Evolutionary conservation across 148 eudicot species (phyloP).

Genomic region (Suaeda aralocaspica): DNA sequence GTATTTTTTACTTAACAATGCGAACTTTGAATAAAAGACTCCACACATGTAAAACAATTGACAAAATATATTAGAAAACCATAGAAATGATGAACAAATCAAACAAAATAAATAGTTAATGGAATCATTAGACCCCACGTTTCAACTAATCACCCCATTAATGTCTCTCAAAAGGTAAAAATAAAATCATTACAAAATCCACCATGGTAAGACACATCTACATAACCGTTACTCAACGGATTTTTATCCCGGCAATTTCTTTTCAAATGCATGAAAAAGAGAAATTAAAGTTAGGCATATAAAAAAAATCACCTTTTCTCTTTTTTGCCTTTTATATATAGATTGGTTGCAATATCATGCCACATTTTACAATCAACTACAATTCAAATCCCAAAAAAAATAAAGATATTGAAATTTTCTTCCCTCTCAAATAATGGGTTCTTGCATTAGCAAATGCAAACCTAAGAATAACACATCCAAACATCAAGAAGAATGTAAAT

Average conservation of each 20-base stretch:
- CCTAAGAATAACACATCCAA: slow-evolving; percentile 38
- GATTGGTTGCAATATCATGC: background rate
- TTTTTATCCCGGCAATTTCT: slow-evolving; percentile 42
- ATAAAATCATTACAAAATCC: slow-evolving; percentile 16
- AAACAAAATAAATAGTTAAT: background rate
- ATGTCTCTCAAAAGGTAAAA: slow-evolving; percentile 10
- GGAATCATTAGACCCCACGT: slow-evolving; percentile 14
- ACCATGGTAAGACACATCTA: background rate
- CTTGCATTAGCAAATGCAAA: slow-evolving; percentile 72
- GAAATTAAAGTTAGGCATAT: slow-evolving; percentile 8
- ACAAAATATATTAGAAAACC: too few relatives aligned
- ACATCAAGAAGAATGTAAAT: slow-evolving; percentile 12
- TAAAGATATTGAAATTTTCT: background rate
- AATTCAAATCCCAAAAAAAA: background rate
- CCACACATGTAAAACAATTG: background rate
- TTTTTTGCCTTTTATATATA: slow-evolving; percentile 29
- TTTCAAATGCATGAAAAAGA: slow-evolving; percentile 43
- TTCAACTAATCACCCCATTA: slow-evolving; percentile 7
- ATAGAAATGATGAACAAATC: too few relatives aligned
- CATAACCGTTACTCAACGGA: slow-evolving; percentile 56
- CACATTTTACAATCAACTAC: slow-evolving; percentile 1
- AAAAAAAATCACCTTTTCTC: slow-evolving; percentile 21
- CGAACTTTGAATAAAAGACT: too few relatives aligned
- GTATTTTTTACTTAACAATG: too few relatives aligned
- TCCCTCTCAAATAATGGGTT: slow-evolving; percentile 47